A percentile compares a stretch with the other conserved stretches of the same genome.
Conservation (phyloP, 2,329 filamentous ascomycete species). For the Fusarium graminum region DNA sequence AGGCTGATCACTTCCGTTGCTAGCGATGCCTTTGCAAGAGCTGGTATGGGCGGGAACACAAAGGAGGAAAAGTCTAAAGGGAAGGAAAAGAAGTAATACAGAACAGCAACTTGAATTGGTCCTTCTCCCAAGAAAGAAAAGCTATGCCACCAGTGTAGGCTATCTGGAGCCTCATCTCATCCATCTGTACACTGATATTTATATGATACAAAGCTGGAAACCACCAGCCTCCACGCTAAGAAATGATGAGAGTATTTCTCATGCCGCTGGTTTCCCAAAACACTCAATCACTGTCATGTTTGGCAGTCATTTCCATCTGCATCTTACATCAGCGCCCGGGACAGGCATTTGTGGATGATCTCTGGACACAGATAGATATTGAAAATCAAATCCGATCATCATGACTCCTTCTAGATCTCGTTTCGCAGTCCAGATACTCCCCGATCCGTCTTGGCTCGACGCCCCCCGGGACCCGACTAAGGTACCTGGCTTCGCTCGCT, state of each 20-base stretch:
- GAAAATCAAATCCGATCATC: not conserved
- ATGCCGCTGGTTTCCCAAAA: not conserved
- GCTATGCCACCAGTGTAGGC: conserved; percentile 9
- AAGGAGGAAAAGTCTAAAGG: conserved; percentile 25
- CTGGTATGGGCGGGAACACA: conserved; percentile 74
- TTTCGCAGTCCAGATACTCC: conserved; percentile 32
- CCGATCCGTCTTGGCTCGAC: not conserved
- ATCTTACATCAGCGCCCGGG: conserved; percentile 5
- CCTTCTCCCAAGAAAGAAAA: not conserved
- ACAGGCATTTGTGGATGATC: conserved; percentile 8
- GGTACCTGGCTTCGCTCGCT: not conserved
- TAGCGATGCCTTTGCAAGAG: conserved; percentile 84
- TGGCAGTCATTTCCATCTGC: not conserved
- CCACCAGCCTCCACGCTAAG: not conserved
- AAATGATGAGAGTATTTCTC: not conserved
- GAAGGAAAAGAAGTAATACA: conserved; percentile 30
- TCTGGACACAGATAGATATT: not conserved
- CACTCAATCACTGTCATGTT: not conserved
- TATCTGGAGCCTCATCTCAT: not conserved
- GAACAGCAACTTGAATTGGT: not conserved
- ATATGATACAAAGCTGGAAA: not conserved
- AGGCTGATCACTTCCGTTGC: conserved; percentile 89
- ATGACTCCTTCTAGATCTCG: conserved; percentile 16
- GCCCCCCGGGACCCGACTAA: conserved; percentile 10
- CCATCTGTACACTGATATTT: not conserved